A percentile compares a stretch with the other conserved stretches of the same genome.
Evolutionary conservation across 1,284 basidiomycete genomes (phyloP).

Genomic region (Ceratobasidium sp.): DNA sequence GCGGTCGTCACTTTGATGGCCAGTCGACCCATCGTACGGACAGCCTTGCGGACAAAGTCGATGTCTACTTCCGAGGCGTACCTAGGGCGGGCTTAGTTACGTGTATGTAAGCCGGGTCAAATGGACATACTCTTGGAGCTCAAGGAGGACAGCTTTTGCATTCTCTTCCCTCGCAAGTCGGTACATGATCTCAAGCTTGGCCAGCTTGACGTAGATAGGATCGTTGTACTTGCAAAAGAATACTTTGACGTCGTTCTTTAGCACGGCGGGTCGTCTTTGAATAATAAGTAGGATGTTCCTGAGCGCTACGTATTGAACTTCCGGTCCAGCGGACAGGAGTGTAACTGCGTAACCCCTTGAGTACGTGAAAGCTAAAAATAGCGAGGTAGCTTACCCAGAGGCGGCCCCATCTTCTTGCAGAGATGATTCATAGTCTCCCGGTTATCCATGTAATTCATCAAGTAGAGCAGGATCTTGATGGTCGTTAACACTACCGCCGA

Average conservation of each 20-base stretch:
- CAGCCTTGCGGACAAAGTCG: conserved; percentile 97
- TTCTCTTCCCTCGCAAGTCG: conserved; percentile 92
- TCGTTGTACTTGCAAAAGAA: conserved; percentile 99
- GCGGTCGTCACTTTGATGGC: conserved; percentile 96
- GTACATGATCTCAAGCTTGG: conserved; percentile 99
- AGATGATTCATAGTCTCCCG: conserved; percentile 87
- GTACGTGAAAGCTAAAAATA: conserved; percentile 9
- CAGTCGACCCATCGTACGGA: conserved; percentile 94
- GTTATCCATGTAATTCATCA: conserved; percentile 99
- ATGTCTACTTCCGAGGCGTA: conserved; percentile 99
- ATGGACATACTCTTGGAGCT: conserved; percentile 87
- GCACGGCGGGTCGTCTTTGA: conserved; percentile 90
- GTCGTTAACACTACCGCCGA: conserved; percentile 95
- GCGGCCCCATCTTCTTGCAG: conserved; percentile 97
- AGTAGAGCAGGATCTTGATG: conserved; percentile 94
- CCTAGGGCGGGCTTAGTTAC: conserved; percentile 60
- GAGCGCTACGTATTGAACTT: conserved; percentile 98
- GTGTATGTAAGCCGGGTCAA: background rate
- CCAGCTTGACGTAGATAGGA: conserved; percentile 98
- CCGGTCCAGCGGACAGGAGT: conserved; percentile 93
- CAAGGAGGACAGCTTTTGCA: conserved; percentile 90
- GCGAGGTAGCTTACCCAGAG: conserved; percentile 73
- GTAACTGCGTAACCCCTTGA: conserved; percentile 72
- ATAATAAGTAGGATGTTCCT: conserved; percentile 98
- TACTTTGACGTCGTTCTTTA: conserved; percentile 97